A percentile compares a stretch with the other conserved stretches of the same genome.
Conservation (phyloP, 345 rosid species). For the Eutrema heterophyllum region DNA sequence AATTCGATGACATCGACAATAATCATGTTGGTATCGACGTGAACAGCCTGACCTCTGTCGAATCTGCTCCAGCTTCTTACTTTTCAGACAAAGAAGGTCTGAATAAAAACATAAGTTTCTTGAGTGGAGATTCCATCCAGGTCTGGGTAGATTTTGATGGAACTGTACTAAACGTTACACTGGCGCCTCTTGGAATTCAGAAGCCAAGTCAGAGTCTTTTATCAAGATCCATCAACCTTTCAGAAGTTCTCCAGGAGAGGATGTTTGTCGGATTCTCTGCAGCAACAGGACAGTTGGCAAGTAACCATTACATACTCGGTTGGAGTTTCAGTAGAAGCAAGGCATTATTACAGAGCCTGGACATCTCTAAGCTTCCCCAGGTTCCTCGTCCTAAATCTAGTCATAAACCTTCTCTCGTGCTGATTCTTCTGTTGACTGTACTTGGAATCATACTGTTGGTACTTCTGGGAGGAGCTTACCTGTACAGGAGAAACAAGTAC, state of each 20-base stretch:
- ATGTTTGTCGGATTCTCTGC: conserved; percentile 71
- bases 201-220: conserved; percentile 47
- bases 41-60: conserved; percentile 37
- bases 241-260: conserved; percentile 29
- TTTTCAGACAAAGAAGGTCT: conserved; percentile 10
- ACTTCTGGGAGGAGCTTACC: conserved; percentile 18
- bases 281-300: conserved; percentile 38
- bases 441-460: conserved; percentile 15
- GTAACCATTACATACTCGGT: conserved; percentile 53
- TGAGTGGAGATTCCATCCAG: conserved; percentile 40
- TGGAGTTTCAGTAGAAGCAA: conserved; percentile 63
- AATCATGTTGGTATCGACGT: conserved; percentile 64
- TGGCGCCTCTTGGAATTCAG: conserved; percentile 32
- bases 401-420: not conserved
- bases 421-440: conserved; percentile 23
- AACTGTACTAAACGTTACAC: conserved; percentile 38
- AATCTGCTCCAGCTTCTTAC: conserved; percentile 40
- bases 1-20: conserved; percentile 41
- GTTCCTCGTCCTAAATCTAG: conserved; percentile 33
- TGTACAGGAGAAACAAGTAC: conserved; percentile 39
- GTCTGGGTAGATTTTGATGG: conserved; percentile 59
- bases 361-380: conserved; percentile 46
- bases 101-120: conserved; percentile 30
- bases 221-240: conserved; percentile 39
- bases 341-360: conserved; percentile 31